Conservation (phyloP, 805 yeast genomes). For the Cyberlindnera mrakii region DNA sequence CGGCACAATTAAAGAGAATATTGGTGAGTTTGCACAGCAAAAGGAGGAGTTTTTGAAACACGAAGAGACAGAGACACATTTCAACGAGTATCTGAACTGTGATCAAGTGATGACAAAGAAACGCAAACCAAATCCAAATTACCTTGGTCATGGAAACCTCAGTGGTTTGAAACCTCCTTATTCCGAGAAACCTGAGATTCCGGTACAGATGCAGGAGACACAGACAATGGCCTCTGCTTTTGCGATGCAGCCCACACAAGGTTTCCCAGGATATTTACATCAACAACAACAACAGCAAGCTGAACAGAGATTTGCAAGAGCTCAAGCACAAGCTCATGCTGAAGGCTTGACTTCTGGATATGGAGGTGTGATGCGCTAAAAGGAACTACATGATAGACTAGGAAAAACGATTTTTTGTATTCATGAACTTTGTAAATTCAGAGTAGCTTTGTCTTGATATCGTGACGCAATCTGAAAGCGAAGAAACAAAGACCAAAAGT, state of each 20-base stretch:
- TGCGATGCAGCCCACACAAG: background rate
- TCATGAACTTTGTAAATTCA: constrained; percentile 17
- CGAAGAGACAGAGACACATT: constrained; percentile 25
- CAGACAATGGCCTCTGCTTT: background rate
- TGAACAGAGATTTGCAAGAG: constrained; percentile 1
- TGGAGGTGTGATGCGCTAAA: no score
- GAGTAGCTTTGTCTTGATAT: constrained; percentile 54
- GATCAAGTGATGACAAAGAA: constrained; percentile 39
- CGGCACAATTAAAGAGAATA: constrained; percentile 24
- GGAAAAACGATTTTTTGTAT: background rate
- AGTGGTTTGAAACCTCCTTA: constrained; percentile 41
- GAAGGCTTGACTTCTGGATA: no score
- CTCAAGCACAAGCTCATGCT: no score
- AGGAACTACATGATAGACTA: no score
- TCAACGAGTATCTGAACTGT: constrained; percentile 34
- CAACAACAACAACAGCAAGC: background rate
- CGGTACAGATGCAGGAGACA: background rate
- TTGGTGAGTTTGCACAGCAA: constrained; percentile 20
- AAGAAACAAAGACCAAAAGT: constrained; percentile 35
- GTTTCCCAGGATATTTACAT: background rate
- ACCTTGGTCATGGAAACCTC: constrained; percentile 39
- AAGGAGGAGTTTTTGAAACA: constrained; percentile 27
- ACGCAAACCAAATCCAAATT: constrained; percentile 43
- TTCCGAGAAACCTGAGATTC: constrained; percentile 13
- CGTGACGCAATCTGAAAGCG: constrained; percentile 51